These are phyloP conservation scores for Aspergillus avenaceus DNA, from an alignment of 495 filamentous ascomycete genomes.

Conservation along the genomic window DNA sequence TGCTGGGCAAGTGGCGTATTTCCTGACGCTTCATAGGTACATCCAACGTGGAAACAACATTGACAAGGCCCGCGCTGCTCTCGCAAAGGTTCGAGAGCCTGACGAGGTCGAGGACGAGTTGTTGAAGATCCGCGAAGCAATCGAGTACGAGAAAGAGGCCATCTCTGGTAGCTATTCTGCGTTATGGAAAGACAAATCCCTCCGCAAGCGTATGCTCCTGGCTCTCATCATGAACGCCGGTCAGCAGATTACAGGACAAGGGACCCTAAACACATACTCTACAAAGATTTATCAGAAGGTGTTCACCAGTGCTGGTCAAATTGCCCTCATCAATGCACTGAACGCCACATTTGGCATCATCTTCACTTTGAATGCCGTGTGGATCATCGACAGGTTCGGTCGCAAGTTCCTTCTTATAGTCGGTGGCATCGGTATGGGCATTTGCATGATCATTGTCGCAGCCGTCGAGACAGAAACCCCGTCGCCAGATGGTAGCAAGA, in stretches of 20 bases:
- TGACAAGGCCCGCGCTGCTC: slow-evolving; percentile 49
- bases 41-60: slow-evolving; percentile 49
- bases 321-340: slow-evolving; percentile 66
- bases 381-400: slow-evolving; percentile 62
- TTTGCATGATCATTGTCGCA: slow-evolving; percentile 63
- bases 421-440: slow-evolving; percentile 67
- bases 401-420: slow-evolving; percentile 64
- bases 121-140: slow-evolving; percentile 52
- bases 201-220: slow-evolving; percentile 53
- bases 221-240: slow-evolving; percentile 56
- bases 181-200: slow-evolving; percentile 57
- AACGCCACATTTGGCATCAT: slow-evolving; percentile 62
- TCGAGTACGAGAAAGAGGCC: slow-evolving; percentile 60
- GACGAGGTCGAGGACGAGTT: slow-evolving; percentile 57
- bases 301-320: slow-evolving; percentile 47
- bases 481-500: slow-evolving; percentile 43
- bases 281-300: slow-evolving; percentile 62
- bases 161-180: slow-evolving; percentile 53
- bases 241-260: slow-evolving; percentile 59
- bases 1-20: background rate
- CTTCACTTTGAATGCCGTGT: slow-evolving; percentile 71
- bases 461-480: slow-evolving; percentile 61
- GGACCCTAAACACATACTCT: slow-evolving; percentile 60
- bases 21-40: slow-evolving; percentile 29
- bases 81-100: slow-evolving; percentile 49